These are phyloP conservation scores for Yamadazyma spencermartinsiae DNA, from an alignment of 1,139 yeast species.

Conservation along the genomic window DNA sequence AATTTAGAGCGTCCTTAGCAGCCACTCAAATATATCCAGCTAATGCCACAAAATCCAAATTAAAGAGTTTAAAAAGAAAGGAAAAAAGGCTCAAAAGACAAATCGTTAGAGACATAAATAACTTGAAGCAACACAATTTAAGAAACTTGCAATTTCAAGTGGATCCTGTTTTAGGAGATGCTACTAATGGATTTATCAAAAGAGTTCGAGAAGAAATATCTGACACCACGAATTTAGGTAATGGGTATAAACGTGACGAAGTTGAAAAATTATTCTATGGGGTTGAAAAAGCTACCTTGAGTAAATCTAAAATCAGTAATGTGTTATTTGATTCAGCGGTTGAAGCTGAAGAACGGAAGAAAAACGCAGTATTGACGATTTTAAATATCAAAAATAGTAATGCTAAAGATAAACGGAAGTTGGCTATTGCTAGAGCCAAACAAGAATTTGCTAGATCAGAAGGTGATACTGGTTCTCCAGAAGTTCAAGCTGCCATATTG, in stretches of 20 bases:
- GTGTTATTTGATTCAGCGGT: constrained; percentile 46
- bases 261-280: constrained; percentile 78
- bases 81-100: constrained; percentile 45
- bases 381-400: constrained; percentile 72
- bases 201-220: constrained; percentile 65
- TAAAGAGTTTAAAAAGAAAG: constrained; percentile 38
- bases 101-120: constrained; percentile 47
- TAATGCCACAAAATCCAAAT: constrained; percentile 31
- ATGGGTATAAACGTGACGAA: constrained; percentile 60
- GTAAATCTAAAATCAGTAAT: constrained; percentile 27
- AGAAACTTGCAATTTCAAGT: constrained; percentile 37
- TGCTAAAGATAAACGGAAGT: constrained; percentile 54
- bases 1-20: constrained; percentile 27
- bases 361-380: constrained; percentile 70
- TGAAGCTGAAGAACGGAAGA: constrained; percentile 56
- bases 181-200: constrained; percentile 64
- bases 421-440: constrained; percentile 66
- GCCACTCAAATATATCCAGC: constrained; percentile 32
- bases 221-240: constrained; percentile 55
- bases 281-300: constrained; percentile 54
- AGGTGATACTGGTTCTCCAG: constrained; percentile 94
- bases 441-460: constrained; percentile 78
- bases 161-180: constrained; percentile 80
- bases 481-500: constrained; percentile 90
- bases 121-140: constrained; percentile 40